Percentiles rank a stretch among this genome's conserved stretches.
Evolutionary conservation across 73 alveolate genomes (phyloP).

Genomic region (Symbiodinium pilosum): DNA sequence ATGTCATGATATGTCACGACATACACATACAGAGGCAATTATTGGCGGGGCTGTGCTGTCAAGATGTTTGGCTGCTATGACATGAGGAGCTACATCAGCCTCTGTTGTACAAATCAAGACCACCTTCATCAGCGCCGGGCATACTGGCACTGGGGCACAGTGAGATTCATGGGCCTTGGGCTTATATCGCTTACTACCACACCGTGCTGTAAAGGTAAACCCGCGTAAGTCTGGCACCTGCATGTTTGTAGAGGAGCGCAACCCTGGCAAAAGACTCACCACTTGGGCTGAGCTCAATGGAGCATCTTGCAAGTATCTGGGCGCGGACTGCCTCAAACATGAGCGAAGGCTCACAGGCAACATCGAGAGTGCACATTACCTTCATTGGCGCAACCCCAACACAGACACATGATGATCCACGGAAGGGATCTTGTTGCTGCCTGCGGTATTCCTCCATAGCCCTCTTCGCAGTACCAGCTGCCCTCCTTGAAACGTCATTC

Average conservation of each 20-base stretch:
- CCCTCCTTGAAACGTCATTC: too few relatives aligned
- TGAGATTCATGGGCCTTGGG: slow-evolving; percentile 77
- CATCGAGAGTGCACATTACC: slow-evolving; percentile 27
- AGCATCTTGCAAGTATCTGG: background rate
- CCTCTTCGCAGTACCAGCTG: slow-evolving; percentile 86
- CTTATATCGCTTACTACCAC: background rate
- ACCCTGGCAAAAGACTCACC: slow-evolving; percentile 11
- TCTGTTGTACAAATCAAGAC: too few relatives aligned
- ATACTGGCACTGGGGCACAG: slow-evolving; percentile 46
- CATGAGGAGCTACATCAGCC: too few relatives aligned
- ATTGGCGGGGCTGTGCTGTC: too few relatives aligned
- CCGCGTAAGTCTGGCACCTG: background rate
- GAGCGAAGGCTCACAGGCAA: slow-evolving; percentile 64
- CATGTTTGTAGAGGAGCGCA: slow-evolving; percentile 67
- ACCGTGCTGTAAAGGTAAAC: background rate
- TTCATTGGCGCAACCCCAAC: background rate
- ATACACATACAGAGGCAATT: too few relatives aligned
- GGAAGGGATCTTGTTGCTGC: background rate
- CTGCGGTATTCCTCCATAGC: slow-evolving; percentile 73
- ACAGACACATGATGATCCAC: too few relatives aligned
- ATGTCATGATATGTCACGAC: too few relatives aligned
- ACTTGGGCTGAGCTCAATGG: background rate
- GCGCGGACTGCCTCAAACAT: background rate
- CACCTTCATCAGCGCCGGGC: background rate
- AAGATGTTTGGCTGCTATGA: too few relatives aligned